Base-by-base conservation (phyloP, 495 filamentous ascomycete species). In the Podospora pseudocomata region DNA sequence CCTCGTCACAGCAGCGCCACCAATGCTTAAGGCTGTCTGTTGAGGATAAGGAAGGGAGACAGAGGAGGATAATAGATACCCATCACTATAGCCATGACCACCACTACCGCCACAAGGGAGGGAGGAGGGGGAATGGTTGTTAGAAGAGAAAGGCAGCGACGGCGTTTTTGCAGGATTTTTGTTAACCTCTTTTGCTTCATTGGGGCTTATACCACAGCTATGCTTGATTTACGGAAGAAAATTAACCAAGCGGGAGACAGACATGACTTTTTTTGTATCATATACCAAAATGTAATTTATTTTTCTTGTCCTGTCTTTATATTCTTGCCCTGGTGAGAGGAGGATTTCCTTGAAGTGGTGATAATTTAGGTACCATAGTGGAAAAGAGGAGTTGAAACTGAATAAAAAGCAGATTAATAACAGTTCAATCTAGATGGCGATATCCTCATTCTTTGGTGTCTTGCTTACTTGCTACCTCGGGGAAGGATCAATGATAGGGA, bases 1-100 rank as follows among this genome's bases (percentile, higher is more conserved):
- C 71, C 80, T 57, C 78, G 83, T 3, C 80, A 83, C 77, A 81
- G 80, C 81, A 81, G 77, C 72, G 67, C 65, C 44, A 64, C 65
- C 34, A 65, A 57, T 15, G 65, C 69, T 16, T 66, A 62, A 18
- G 65, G 5, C 18, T 49, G 39, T 49, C 15, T 49, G 39, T 49
- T 49, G 39, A 49, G 39, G 9, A 49, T 11, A 11, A 9, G 13
- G 39, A 49, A 49, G 13, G 39, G 9, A 13, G 30, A 49, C 39
- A 13, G 9, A 49, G 39, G 39, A 3, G 13, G 39, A 49, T 49
- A 49, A 49, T 49, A 13, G 39, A 49, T 49, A 18, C 39, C 39
- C 39, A 49, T 49, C 39, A 49, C 13, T 49, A 13, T 11, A 49
- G 13, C 39, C 13, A 32, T 32, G 4, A 7, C 39, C 15, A 49